Evolutionary conservation across 768 basidiomycete genomes (phyloP).

Genomic region (Galerina sulciceps): DNA sequence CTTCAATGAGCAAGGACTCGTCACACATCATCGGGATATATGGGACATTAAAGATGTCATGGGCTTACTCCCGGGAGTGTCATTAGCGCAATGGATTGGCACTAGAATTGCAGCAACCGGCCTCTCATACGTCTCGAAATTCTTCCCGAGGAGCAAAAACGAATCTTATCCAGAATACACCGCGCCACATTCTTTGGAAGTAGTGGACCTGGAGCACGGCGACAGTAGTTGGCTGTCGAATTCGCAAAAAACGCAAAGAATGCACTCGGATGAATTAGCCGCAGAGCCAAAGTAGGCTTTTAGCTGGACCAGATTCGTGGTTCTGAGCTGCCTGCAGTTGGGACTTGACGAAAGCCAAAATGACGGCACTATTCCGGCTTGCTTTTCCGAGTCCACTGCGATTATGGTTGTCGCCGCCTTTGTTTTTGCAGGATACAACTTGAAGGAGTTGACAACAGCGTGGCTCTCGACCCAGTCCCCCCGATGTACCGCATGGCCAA

Average conservation of each 20-base stretch:
- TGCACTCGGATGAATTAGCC: slow-evolving; percentile 3
- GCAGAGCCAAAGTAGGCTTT: background rate
- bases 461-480: background rate
- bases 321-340: background rate
- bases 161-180: slow-evolving; percentile 12
- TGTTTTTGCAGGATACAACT: slow-evolving; percentile 8
- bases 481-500: slow-evolving; percentile 9
- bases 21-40: slow-evolving; percentile 79
- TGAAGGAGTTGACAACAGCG: slow-evolving; percentile 3
- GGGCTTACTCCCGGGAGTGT: slow-evolving; percentile 71
- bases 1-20: slow-evolving; percentile 83
- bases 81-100: slow-evolving; percentile 70
- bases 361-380: slow-evolving; percentile 18
- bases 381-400: slow-evolving; percentile 5
- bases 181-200: slow-evolving; percentile 15
- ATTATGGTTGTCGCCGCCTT: slow-evolving; percentile 20
- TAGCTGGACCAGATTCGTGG: slow-evolving; percentile 4
- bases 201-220: slow-evolving; percentile 24
- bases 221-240: slow-evolving; percentile 5
- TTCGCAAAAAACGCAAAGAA: background rate
- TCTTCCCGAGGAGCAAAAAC: slow-evolving; percentile 30
- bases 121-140: slow-evolving; percentile 46
- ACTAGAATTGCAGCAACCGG: slow-evolving; percentile 64
- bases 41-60: slow-evolving; percentile 84
- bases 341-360: background rate